These are phyloP conservation scores for Hypoxylon sp. DNA, from an alignment of 2,329 filamentous ascomycete genomes.

Conservation along the genomic window DNA sequence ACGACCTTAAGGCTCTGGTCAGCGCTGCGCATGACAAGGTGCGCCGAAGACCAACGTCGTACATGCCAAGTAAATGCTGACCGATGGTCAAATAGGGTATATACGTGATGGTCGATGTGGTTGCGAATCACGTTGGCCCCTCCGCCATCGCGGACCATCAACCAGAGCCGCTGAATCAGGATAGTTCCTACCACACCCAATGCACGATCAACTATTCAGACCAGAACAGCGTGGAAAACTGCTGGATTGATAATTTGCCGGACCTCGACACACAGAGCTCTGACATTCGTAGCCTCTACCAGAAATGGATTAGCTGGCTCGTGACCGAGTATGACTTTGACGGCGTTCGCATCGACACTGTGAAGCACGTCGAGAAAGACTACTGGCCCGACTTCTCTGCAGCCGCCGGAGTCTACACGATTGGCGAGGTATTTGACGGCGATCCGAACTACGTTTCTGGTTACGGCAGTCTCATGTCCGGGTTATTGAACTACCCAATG, in stretches of 20 bases:
- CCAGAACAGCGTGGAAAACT: conserved; percentile 63
- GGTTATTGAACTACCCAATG: conserved; percentile 72
- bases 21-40: conserved; percentile 71
- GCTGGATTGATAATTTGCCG: conserved; percentile 72
- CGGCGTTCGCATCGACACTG: conserved; percentile 73
- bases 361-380: conserved; percentile 71
- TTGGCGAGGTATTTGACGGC: conserved; percentile 73
- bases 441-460: conserved; percentile 65
- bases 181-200: conserved; percentile 72
- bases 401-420: conserved; percentile 70
- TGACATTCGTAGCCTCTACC: conserved; percentile 65
- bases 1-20: conserved; percentile 71
- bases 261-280: conserved; percentile 71
- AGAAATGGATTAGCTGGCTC: conserved; percentile 71
- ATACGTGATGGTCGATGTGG: conserved; percentile 64
- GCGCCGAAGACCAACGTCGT: conserved; percentile 19
- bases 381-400: conserved; percentile 70
- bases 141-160: conserved; percentile 63
- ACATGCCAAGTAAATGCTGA: neutral
- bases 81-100: conserved; percentile 36
- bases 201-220: conserved; percentile 71
- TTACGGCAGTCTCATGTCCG: conserved; percentile 69
- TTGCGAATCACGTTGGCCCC: conserved; percentile 69
- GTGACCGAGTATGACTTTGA: conserved; percentile 74
- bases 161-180: conserved; percentile 64